phyloP scores from a whole-genome alignment of 352 stramenopile species.

The Phytophthora niederhauseri region DNA sequence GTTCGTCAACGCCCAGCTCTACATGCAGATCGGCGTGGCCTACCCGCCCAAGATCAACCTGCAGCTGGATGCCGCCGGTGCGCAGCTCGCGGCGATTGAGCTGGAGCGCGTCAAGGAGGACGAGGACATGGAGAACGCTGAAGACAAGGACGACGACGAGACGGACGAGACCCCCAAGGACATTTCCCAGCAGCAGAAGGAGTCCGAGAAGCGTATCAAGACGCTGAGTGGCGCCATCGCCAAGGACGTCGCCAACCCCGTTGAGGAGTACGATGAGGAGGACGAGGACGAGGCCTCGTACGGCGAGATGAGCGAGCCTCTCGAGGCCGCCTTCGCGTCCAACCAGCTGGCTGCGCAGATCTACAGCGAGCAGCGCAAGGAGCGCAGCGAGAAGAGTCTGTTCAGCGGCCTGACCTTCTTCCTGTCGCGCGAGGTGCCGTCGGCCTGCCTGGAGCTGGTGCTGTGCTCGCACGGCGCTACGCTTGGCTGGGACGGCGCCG shows the following conservation, averaged over 20 bases:
- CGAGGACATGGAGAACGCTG: slow-evolving; percentile 35
- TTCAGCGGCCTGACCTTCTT: slow-evolving; percentile 92
- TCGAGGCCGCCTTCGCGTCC: slow-evolving; percentile 89
- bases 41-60: slow-evolving; percentile 96
- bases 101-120: slow-evolving; percentile 61
- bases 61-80: slow-evolving; percentile 77
- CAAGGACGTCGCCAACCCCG: slow-evolving; percentile 43
- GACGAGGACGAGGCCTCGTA: slow-evolving; percentile 58
- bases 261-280: slow-evolving; percentile 77
- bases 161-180: slow-evolving; percentile 36
- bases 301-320: slow-evolving; percentile 89
- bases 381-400: slow-evolving; percentile 73
- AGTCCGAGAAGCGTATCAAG: slow-evolving; percentile 89
- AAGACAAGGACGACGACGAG: slow-evolving; percentile 31
- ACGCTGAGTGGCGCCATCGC: slow-evolving; percentile 55
- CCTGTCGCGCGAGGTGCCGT: slow-evolving; percentile 95
- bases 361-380: slow-evolving; percentile 82
- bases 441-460: slow-evolving; percentile 96
- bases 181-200: slow-evolving; percentile 83
- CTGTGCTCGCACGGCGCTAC: slow-evolving; percentile 94
- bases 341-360: slow-evolving; percentile 84
- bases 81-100: slow-evolving; percentile 71
- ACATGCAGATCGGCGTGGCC: slow-evolving; percentile 93
- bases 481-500: slow-evolving; percentile 95
- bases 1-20: slow-evolving; percentile 99